These are phyloP conservation scores for Leishmania martiniquensis DNA, from an alignment of 208 protist species.

Conservation along the genomic window DNA sequence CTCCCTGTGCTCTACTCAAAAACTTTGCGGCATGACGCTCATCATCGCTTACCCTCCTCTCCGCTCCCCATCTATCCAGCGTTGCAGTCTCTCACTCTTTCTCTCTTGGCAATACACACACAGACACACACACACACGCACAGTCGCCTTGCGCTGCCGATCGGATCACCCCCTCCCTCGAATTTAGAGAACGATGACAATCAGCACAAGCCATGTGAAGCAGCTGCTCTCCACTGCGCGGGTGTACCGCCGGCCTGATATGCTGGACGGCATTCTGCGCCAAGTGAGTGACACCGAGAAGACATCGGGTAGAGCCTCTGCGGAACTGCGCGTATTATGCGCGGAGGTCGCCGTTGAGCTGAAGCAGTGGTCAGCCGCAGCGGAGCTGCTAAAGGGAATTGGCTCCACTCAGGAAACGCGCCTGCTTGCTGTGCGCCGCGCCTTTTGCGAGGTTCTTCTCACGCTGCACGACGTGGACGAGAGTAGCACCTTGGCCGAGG, in stretches of 20 bases:
- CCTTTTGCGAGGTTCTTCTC: conserved; percentile 74
- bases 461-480: conserved; percentile 41
- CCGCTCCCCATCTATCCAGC: too few species aligned
- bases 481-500: conserved; percentile 24
- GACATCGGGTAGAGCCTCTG: conserved; percentile 15
- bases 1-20: too few species aligned
- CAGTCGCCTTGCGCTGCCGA: too few species aligned
- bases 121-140: too few species aligned
- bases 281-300: conserved; percentile 21
- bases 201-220: conserved; percentile 27
- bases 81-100: too few species aligned
- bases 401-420: conserved; percentile 36
- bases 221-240: conserved; percentile 29
- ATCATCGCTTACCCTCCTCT: too few species aligned
- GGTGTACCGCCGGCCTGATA: conserved; percentile 24
- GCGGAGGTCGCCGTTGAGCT: conserved; percentile 75
- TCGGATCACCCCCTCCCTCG: background rate
- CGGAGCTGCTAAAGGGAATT: conserved; percentile 36
- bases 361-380: conserved; percentile 60
- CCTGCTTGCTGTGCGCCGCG: conserved; percentile 49
- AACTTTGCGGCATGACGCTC: too few species aligned
- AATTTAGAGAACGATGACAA: conserved; percentile 3
- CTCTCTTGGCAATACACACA: too few species aligned
- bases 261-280: conserved; percentile 23
- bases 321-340: conserved; percentile 74